Evolutionary conservation across 192 early-diverging fungal genomes (phyloP).

Genomic region (Coemansia sp.): DNA sequence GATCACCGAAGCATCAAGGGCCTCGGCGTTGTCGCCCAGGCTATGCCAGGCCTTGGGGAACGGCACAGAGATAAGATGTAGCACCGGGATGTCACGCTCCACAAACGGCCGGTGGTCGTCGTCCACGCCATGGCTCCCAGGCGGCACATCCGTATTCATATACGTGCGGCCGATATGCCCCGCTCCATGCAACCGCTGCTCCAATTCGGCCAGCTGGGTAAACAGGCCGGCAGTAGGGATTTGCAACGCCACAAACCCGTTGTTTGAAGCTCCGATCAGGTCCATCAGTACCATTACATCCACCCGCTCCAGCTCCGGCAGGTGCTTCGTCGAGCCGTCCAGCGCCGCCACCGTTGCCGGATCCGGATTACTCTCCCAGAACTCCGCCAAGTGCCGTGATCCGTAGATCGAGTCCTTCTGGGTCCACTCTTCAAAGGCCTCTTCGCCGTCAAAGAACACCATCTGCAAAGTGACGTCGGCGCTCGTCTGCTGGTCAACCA

Average conservation of each 20-base stretch:
- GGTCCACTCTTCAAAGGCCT: slow-evolving; percentile 77
- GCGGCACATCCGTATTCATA: slow-evolving; percentile 11
- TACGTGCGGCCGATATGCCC: slow-evolving; percentile 35
- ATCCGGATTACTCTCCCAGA: slow-evolving; percentile 61
- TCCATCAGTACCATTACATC: slow-evolving; percentile 86
- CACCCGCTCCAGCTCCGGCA: slow-evolving; percentile 60
- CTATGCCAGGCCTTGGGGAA: slow-evolving; percentile 91
- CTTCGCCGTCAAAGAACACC: slow-evolving; percentile 98
- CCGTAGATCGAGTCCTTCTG: slow-evolving; percentile 84
- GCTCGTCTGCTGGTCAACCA: slow-evolving; percentile 48
- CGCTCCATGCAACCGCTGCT: slow-evolving; percentile 53
- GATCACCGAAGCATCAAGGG: slow-evolving; percentile 57
- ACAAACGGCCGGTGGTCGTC: slow-evolving; percentile 93
- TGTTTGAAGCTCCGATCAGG: slow-evolving; percentile 63
- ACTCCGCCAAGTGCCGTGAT: slow-evolving; percentile 72
- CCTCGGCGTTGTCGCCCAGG: slow-evolving; percentile 63
- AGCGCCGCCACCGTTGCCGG: slow-evolving; percentile 30
- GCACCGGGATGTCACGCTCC: slow-evolving; percentile 66
- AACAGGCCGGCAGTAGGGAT: slow-evolving; percentile 62
- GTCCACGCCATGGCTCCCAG: slow-evolving; percentile 49
- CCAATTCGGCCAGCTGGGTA: slow-evolving; percentile 60
- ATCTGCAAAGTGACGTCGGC: slow-evolving; percentile 68
- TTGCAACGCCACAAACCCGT: slow-evolving; percentile 44
- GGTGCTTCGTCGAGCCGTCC: slow-evolving; percentile 11
- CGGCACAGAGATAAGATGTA: slow-evolving; percentile 80